These are phyloP conservation scores for Collybia mongolica DNA, from an alignment of 768 basidiomycete species.

Conservation along the genomic window DNA sequence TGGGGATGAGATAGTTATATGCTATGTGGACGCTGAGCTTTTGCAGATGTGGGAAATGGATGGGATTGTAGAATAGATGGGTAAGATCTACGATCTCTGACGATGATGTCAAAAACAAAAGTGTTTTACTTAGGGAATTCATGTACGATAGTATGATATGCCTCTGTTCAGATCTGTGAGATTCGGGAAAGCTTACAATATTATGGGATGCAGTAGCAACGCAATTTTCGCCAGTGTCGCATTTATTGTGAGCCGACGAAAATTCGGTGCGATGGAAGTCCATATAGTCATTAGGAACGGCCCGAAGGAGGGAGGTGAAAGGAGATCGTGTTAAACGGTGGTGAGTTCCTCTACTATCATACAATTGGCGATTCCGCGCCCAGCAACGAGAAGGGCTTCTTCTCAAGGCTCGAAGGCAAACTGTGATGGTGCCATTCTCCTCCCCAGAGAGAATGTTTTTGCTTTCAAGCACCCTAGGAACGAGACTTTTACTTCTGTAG, in stretches of 20 bases:
- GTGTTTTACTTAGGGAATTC: not conserved
- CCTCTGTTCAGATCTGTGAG: not conserved
- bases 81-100: too few species aligned
- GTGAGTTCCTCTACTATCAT: slow-evolving; percentile 17
- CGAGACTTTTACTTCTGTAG: too few species aligned
- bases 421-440: slow-evolving; percentile 2
- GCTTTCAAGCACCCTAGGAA: slow-evolving; percentile 7
- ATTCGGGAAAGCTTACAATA: not conserved
- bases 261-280: not conserved
- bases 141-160: not conserved
- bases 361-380: slow-evolving; percentile 1
- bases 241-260: not conserved
- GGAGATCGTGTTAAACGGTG: slow-evolving; percentile 22
- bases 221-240: not conserved
- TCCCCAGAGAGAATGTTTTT: not conserved
- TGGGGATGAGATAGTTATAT: too few species aligned
- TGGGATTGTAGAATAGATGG: too few species aligned
- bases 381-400: not conserved
- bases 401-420: slow-evolving; percentile 2
- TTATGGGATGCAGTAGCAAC: not conserved
- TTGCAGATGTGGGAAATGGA: too few species aligned
- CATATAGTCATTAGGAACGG: not conserved
- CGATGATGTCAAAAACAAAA: not conserved
- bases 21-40: too few species aligned
- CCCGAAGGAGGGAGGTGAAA: slow-evolving; percentile 14